Evolutionary conservation across 148 eudicot species (phyloP).

Genomic region (Cornus kousa): DNA sequence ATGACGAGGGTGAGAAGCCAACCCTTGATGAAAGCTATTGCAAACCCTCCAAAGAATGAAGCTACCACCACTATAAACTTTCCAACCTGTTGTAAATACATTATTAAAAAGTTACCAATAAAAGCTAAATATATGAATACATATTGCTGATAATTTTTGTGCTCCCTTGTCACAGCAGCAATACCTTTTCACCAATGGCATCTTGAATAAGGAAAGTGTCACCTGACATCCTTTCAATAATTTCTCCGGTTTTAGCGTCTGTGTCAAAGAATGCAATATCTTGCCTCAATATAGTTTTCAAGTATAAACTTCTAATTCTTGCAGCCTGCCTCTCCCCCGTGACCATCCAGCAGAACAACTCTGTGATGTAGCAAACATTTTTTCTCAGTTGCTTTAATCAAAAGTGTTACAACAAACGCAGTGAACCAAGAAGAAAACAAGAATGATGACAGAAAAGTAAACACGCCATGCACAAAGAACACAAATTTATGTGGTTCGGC

Average conservation of each 20-base stretch:
- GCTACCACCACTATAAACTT: constrained; percentile 39
- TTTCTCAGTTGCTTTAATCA: not conserved
- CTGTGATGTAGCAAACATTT: constrained; percentile 12
- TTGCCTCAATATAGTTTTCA: constrained; percentile 38
- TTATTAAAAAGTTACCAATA: too few species aligned
- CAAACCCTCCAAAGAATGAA: constrained; percentile 49
- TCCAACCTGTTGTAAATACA: constrained; percentile 34
- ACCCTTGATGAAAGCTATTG: constrained; percentile 44
- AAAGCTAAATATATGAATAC: too few species aligned
- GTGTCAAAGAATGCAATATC: constrained; percentile 43
- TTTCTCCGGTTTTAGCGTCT: constrained; percentile 37
- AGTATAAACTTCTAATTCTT: constrained; percentile 36
- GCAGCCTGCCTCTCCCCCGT: constrained; percentile 50
- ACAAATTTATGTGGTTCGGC: too few species aligned
- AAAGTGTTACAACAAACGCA: not conserved
- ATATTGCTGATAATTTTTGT: too few species aligned
- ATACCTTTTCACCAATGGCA: constrained; percentile 49
- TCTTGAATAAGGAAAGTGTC: constrained; percentile 42
- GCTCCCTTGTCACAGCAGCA: too few species aligned
- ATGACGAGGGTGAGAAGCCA: constrained; percentile 55
- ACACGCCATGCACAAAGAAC: too few species aligned
- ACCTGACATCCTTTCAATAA: constrained; percentile 39
- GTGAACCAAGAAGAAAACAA: too few species aligned
- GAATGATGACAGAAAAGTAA: too few species aligned
- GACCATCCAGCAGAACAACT: constrained; percentile 44